A percentile compares a stretch with the other conserved stretches of the same genome.
Conservation (phyloP, 768 basidiomycete genomes). For the Tylopilus vinaceipallidus region DNA sequence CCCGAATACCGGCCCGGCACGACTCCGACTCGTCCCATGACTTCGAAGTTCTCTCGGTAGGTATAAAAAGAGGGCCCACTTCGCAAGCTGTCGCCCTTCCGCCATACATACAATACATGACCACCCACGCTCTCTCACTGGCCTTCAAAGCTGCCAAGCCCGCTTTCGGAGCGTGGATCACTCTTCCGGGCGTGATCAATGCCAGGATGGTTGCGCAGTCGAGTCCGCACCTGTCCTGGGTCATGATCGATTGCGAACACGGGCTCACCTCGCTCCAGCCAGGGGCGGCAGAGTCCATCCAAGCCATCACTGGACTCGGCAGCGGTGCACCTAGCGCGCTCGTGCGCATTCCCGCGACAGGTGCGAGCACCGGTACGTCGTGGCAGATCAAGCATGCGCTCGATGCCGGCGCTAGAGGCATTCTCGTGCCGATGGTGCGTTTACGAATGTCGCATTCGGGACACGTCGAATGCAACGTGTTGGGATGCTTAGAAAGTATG, state of each 20-base stretch:
- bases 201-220: conserved; percentile 59
- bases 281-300: conserved; percentile 53
- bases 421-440: conserved; percentile 66
- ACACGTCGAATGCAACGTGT: too few species aligned
- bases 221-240: conserved; percentile 57
- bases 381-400: conserved; percentile 76
- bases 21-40: conserved; percentile 8
- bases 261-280: conserved; percentile 56
- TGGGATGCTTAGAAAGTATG: not conserved
- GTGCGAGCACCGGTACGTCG: conserved; percentile 48
- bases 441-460: not conserved
- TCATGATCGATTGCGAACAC: conserved; percentile 69
- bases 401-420: conserved; percentile 63
- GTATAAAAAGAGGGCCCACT: too few species aligned
- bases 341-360: conserved; percentile 65
- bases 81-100: not conserved
- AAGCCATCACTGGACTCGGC: conserved; percentile 50
- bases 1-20: not conserved
- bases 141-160: conserved; percentile 55
- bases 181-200: conserved; percentile 54
- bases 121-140: conserved; percentile 51
- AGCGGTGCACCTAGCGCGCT: conserved; percentile 48
- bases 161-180: conserved; percentile 69
- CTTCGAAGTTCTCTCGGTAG: not conserved
- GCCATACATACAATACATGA: conserved; percentile 35